These are phyloP conservation scores for Hydrangea macrophylla DNA, from an alignment of 148 eudicot genomes.

Conservation along the genomic window DNA sequence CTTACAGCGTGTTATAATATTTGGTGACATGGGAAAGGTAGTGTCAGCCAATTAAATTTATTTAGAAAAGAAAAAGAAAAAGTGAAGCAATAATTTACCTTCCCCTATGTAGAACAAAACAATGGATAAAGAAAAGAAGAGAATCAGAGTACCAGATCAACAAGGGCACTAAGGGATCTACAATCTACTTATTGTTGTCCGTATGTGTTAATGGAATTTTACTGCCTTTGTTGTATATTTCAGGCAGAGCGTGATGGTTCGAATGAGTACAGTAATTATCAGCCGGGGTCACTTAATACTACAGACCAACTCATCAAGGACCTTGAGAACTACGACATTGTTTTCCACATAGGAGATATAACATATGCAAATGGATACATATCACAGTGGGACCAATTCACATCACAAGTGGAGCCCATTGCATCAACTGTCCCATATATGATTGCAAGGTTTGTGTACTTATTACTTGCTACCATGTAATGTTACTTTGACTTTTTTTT, in stretches of 20 bases:
- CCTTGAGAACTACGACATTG: conserved; percentile 64
- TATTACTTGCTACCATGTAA: background rate
- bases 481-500: background rate
- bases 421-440: conserved; percentile 78
- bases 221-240: background rate
- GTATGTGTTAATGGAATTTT: background rate
- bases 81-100: background rate
- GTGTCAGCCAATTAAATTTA: background rate
- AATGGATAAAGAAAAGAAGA: background rate
- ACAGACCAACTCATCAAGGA: conserved; percentile 74
- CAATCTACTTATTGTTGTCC: background rate
- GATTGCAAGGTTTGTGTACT: conserved; percentile 68
- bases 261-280: conserved; percentile 74
- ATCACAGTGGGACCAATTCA: conserved; percentile 96
- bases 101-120: background rate
- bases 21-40: conserved; percentile 99
- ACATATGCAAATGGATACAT: conserved; percentile 76
- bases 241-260: conserved; percentile 76
- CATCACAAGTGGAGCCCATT: conserved; percentile 82
- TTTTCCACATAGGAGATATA: conserved; percentile 83
- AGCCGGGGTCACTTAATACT: conserved; percentile 77
- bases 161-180: background rate
- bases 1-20: conserved; percentile 68
- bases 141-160: background rate
- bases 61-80: background rate